phyloP scores from a whole-genome alignment of 805 yeast species.

The Pichia insulana region DNA sequence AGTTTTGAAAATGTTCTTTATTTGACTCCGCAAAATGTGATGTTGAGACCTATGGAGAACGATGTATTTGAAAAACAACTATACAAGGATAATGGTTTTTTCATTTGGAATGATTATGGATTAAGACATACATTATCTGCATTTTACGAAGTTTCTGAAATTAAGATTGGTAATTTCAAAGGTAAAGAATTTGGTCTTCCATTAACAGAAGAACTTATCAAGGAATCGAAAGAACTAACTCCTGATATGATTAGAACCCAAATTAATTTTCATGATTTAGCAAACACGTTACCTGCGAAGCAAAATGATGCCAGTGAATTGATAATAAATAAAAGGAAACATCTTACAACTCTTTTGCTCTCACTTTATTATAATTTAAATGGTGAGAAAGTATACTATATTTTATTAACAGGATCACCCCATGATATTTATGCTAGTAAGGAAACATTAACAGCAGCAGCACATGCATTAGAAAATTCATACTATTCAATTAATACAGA shows the following conservation, averaged over 20 bases:
- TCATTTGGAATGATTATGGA: conserved; percentile 82
- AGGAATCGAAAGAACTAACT: conserved; percentile 18
- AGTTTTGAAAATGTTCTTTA: conserved; percentile 38
- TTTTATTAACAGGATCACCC: conserved; percentile 26
- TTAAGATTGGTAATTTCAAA: conserved; percentile 28
- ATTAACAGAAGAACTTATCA: conserved; percentile 14
- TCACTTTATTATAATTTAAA: conserved; percentile 42
- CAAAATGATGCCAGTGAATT: conserved; percentile 46
- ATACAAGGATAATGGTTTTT: conserved; percentile 42
- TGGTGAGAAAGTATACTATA: conserved; percentile 36
- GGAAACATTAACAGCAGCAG: conserved; percentile 45
- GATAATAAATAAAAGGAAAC: conserved; percentile 38
- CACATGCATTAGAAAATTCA: conserved; percentile 31
- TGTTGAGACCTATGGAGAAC: conserved; percentile 32
- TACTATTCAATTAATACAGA: conserved; percentile 41
- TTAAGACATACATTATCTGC: conserved; percentile 64
- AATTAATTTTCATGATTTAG: conserved; percentile 23
- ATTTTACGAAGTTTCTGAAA: conserved; percentile 54
- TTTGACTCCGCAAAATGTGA: conserved; percentile 38
- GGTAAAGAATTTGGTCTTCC: conserved; percentile 26
- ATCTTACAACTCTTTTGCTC: conserved; percentile 38
- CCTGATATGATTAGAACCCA: conserved; percentile 14
- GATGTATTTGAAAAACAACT: conserved; percentile 37
- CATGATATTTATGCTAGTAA: conserved; percentile 40
- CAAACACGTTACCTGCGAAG: conserved; percentile 40